phyloP scores from a whole-genome alignment of 2,329 filamentous ascomycete species.

The Xylaria sp. region DNA sequence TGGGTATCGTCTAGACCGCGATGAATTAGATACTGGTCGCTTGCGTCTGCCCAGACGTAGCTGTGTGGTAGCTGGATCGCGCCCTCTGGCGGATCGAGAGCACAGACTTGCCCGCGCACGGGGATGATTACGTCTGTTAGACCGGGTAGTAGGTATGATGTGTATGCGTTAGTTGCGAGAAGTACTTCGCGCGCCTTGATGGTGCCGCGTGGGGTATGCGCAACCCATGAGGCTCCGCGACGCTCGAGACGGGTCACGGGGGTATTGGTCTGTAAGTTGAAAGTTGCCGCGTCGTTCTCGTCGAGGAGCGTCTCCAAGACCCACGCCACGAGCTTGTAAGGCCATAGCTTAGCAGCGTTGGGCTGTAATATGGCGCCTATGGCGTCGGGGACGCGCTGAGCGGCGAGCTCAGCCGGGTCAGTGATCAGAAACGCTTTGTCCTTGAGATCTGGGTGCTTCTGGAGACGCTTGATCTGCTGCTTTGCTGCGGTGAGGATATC shows the following conservation, averaged over 20 bases:
- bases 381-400: conserved; percentile 61
- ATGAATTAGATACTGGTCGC: conserved; percentile 28
- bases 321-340: conserved; percentile 81
- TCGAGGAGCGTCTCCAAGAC: conserved; percentile 66
- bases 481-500: conserved; percentile 60
- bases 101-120: conserved; percentile 74
- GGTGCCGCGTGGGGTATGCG: conserved; percentile 72
- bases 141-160: conserved; percentile 72
- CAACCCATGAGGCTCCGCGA: conserved; percentile 55
- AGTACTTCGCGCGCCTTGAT: conserved; percentile 69
- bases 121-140: conserved; percentile 70
- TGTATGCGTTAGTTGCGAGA: conserved; percentile 84
- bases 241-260: conserved; percentile 58
- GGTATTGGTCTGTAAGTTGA: conserved; percentile 79
- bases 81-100: conserved; percentile 62
- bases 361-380: conserved; percentile 68
- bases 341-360: conserved; percentile 74
- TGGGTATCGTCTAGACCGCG: conserved; percentile 24
- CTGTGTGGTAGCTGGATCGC: conserved; percentile 29
- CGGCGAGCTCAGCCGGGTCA: conserved; percentile 48
- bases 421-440: conserved; percentile 51
- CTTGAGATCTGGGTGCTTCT: conserved; percentile 62
- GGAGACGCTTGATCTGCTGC: conserved; percentile 56
- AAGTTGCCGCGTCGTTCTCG: conserved; percentile 37
- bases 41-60: conserved; percentile 26